Evolutionary conservation across 2,329 filamentous ascomycete species (phyloP).

Genomic region (Cladosporium colombiae): DNA sequence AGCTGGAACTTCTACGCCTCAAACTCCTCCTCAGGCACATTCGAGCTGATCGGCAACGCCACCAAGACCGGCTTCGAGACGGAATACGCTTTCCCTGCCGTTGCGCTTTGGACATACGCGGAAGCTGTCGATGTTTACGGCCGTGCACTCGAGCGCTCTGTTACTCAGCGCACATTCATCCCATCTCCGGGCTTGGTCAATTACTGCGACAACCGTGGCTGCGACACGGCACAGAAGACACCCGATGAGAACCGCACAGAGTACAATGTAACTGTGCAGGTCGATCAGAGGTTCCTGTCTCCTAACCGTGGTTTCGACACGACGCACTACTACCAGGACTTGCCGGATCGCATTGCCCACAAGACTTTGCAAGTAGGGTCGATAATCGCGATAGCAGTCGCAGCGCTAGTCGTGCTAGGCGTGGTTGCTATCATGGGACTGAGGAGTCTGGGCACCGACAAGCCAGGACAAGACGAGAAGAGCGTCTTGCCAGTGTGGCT

Average conservation of each 20-base stretch:
- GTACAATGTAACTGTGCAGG: conserved; percentile 30
- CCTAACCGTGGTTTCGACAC: conserved; percentile 39
- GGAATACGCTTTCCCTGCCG: conserved; percentile 29
- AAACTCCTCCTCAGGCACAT: conserved; percentile 39
- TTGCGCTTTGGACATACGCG: conserved; percentile 35
- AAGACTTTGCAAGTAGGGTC: background rate
- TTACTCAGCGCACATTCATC: conserved; percentile 40
- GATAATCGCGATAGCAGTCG: conserved; percentile 11
- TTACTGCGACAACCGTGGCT: conserved; percentile 38
- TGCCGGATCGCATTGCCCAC: background rate
- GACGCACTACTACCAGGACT: conserved; percentile 34
- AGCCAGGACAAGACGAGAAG: background rate
- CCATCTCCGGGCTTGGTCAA: conserved; percentile 35
- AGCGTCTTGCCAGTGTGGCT: conserved; percentile 9
- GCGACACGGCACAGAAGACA: conserved; percentile 30
- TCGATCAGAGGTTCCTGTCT: conserved; percentile 31
- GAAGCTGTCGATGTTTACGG: conserved; percentile 38
- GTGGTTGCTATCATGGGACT: conserved; percentile 15
- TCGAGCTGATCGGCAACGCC: conserved; percentile 42
- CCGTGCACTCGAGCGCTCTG: conserved; percentile 35
- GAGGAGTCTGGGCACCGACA: conserved; percentile 6
- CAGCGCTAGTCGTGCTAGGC: conserved; percentile 17
- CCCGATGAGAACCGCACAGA: conserved; percentile 25
- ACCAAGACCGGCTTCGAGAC: conserved; percentile 49
- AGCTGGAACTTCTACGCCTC: conserved; percentile 54